Conservation (phyloP, 371 early-diverging fungal species). For the Syncephalastrum contaminatum region DNA sequence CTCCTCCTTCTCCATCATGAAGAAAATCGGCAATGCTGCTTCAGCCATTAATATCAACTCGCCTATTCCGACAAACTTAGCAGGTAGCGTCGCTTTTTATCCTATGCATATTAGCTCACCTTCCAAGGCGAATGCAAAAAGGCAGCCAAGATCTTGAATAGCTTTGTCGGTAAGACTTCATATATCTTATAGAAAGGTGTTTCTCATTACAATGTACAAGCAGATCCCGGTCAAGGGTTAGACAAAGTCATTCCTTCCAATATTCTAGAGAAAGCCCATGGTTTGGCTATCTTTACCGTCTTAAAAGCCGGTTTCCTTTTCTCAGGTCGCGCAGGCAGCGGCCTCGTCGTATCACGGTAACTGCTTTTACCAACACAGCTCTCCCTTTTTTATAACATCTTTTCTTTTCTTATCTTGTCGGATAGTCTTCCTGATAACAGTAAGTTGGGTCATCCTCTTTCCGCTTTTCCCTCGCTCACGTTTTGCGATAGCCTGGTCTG, state of each 20-base stretch:
- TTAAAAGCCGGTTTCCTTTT: slow-evolving; percentile 92
- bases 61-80: slow-evolving; percentile 17
- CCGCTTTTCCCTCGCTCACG: neutral
- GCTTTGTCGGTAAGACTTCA: slow-evolving; percentile 59
- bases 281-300: slow-evolving; percentile 89
- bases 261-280: slow-evolving; percentile 78
- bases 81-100: slow-evolving; percentile 6
- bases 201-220: neutral
- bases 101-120: neutral
- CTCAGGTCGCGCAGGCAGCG: slow-evolving; percentile 87
- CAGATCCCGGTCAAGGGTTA: slow-evolving; percentile 65
- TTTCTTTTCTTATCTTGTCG: neutral
- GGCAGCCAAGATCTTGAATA: slow-evolving; percentile 75
- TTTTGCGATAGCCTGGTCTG: slow-evolving; percentile 64
- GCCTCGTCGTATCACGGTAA: slow-evolving; percentile 82
- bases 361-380: neutral
- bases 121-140: slow-evolving; percentile 68
- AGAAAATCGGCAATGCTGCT: slow-evolving; percentile 13
- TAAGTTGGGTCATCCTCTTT: neutral
- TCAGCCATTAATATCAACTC: slow-evolving; percentile 17
- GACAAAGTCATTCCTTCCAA: slow-evolving; percentile 76
- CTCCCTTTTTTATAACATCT: neutral
- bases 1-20: slow-evolving; percentile 4
- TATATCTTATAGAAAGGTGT: neutral
- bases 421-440: neutral